A percentile compares a stretch with the other conserved stretches of the same genome.
These are phyloP conservation scores for Triticum monococcum DNA, from an alignment of 176 grass and related monocot genomes.

Conservation along the genomic window DNA sequence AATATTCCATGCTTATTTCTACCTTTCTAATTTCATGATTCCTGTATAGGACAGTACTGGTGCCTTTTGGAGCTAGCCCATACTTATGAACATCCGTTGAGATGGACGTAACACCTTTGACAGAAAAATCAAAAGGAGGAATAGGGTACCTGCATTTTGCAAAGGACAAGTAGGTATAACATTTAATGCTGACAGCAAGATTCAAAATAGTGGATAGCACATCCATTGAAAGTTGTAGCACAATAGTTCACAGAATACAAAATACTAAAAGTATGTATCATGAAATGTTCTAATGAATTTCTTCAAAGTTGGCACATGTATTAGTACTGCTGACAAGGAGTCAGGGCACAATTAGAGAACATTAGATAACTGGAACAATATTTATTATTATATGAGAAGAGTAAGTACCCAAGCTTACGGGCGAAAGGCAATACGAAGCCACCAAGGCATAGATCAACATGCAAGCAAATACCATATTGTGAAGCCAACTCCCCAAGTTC, in stretches of 20 bases:
- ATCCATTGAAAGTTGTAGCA: background rate
- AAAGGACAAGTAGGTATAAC: constrained; percentile 25
- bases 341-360: background rate
- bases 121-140: constrained; percentile 93
- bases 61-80: constrained; percentile 95
- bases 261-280: background rate
- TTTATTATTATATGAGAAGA: constrained; percentile 13
- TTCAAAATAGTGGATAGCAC: background rate
- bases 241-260: background rate
- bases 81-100: constrained; percentile 98
- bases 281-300: constrained; percentile 12
- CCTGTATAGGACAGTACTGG: constrained; percentile 87
- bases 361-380: background rate
- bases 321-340: background rate
- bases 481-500: constrained; percentile 91
- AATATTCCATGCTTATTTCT: constrained; percentile 7
- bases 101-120: constrained; percentile 96
- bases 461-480: constrained; percentile 86
- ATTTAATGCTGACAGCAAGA: background rate
- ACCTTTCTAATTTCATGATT: constrained; percentile 99
- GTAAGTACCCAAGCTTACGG: constrained; percentile 80
- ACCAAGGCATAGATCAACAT: constrained; percentile 97
- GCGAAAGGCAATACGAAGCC: constrained; percentile 97
- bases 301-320: background rate
- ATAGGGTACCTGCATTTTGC: constrained; percentile 72